Evolutionary conservation across 306 rosid species (phyloP).

Genomic region (Cicer arietinum): DNA sequence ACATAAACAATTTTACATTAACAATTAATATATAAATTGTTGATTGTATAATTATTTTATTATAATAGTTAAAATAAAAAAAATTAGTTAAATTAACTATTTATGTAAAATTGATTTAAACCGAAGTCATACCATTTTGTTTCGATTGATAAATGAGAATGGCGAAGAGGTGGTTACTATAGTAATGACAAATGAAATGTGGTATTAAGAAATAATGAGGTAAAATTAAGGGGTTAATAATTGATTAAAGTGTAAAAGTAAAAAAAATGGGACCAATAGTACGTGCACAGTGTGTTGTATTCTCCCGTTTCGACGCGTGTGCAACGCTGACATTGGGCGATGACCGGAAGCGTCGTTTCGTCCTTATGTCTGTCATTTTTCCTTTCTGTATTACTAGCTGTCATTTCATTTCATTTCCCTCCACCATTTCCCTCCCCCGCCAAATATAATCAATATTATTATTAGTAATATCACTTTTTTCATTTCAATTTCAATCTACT

Average conservation of each 20-base stretch:
- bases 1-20: too few species aligned
- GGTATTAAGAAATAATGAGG: background rate
- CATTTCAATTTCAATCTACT: background rate
- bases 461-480: background rate
- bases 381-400: constrained; percentile 30
- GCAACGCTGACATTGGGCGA: constrained; percentile 36
- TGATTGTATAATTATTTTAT: too few species aligned
- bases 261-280: constrained; percentile 16
- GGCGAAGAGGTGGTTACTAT: background rate
- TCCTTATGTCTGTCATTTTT: constrained; percentile 51
- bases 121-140: too few species aligned
- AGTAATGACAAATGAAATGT: background rate
- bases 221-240: background rate
- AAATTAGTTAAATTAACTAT: too few species aligned
- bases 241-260: constrained; percentile 26
- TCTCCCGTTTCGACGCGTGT: constrained; percentile 73
- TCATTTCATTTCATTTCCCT: constrained; percentile 49
- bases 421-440: constrained; percentile 52
- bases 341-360: constrained; percentile 46
- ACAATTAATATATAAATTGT: too few species aligned
- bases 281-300: constrained; percentile 47
- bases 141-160: background rate
- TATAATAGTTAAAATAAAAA: too few species aligned
- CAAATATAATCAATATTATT: constrained; percentile 25
- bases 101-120: too few species aligned